Evolutionary conservation across 2,329 filamentous ascomycete species (phyloP).

Genomic region (Cladobotryum protrusum): DNA sequence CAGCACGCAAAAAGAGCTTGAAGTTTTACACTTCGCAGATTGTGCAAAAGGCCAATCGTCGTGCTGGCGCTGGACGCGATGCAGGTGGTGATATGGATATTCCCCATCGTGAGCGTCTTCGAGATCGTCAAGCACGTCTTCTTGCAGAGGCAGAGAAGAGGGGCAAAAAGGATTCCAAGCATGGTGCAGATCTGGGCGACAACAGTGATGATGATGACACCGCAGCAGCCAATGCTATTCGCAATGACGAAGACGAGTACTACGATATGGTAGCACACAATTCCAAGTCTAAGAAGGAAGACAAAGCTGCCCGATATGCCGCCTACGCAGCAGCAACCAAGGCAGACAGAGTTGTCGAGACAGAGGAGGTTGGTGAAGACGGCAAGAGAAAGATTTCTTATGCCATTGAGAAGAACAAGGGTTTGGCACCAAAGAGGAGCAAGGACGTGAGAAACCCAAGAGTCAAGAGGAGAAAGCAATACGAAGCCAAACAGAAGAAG

Average conservation of each 20-base stretch:
- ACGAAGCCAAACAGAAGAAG: slow-evolving; percentile 96
- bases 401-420: slow-evolving; percentile 96
- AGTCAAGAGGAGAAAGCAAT: slow-evolving; percentile 98
- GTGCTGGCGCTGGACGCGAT: slow-evolving; percentile 64
- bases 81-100: slow-evolving; percentile 76
- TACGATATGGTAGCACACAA: slow-evolving; percentile 79
- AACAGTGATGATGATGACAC: slow-evolving; percentile 65
- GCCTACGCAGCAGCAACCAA: slow-evolving; percentile 57
- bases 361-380: slow-evolving; percentile 67
- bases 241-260: slow-evolving; percentile 65
- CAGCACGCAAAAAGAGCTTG: slow-evolving; percentile 80
- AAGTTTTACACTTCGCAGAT: slow-evolving; percentile 99
- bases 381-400: slow-evolving; percentile 92
- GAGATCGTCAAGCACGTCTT: slow-evolving; percentile 78
- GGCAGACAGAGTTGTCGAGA: slow-evolving; percentile 55
- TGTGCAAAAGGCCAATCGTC: slow-evolving; percentile 86
- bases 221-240: slow-evolving; percentile 42
- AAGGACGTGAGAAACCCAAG: slow-evolving; percentile 93
- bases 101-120: slow-evolving; percentile 81
- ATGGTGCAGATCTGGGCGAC: slow-evolving; percentile 61
- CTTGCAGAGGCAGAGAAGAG: slow-evolving; percentile 84
- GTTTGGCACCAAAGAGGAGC: slow-evolving; percentile 78
- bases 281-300: slow-evolving; percentile 65
- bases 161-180: slow-evolving; percentile 58
- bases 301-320: slow-evolving; percentile 55